Percentiles rank a stretch among this genome's conserved stretches.
Evolutionary conservation across 352 stramenopile genomes (phyloP).

Genomic region (Peronospora destructor): DNA sequence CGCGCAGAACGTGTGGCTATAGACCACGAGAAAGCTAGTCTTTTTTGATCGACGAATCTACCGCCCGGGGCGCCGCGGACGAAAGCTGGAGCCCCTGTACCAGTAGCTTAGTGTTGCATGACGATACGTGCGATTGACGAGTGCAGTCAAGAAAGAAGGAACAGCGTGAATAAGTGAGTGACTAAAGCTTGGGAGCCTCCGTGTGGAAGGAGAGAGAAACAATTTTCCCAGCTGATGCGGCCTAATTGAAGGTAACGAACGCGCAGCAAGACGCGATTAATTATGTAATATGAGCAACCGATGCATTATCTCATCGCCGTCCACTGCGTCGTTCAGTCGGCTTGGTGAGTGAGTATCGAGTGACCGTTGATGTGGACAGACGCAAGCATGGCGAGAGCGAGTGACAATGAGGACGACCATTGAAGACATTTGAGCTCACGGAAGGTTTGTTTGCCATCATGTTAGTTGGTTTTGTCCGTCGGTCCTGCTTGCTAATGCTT

Average conservation of each 20-base stretch:
- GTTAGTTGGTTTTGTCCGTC: not conserved
- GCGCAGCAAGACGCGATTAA: slow-evolving; percentile 28
- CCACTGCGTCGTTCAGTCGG: slow-evolving; percentile 1
- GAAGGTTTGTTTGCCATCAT: slow-evolving; percentile 27
- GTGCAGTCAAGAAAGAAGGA: slow-evolving; percentile 31
- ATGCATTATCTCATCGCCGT: slow-evolving; percentile 25
- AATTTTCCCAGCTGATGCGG: slow-evolving; percentile 22
- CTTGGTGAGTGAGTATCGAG: not conserved
- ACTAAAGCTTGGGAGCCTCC: slow-evolving; percentile 19
- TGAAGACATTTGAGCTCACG: slow-evolving; percentile 19
- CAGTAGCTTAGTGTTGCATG: slow-evolving; percentile 34
- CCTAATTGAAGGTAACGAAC: slow-evolving; percentile 11
- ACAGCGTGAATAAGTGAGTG: slow-evolving; percentile 7
- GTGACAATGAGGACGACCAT: slow-evolving; percentile 1
- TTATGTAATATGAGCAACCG: slow-evolving; percentile 45
- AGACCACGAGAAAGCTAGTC: slow-evolving; percentile 21
- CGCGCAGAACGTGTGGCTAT: slow-evolving; percentile 70
- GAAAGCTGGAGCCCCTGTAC: slow-evolving; percentile 33
- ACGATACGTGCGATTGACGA: slow-evolving; percentile 36
- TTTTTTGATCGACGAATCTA: slow-evolving; percentile 7
- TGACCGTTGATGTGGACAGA: slow-evolving; percentile 12
- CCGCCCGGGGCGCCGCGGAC: slow-evolving; percentile 22
- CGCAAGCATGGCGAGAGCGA: slow-evolving; percentile 18
- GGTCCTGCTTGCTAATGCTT: not conserved
- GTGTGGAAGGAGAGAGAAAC: slow-evolving; percentile 30